Evolutionary conservation across 371 early-diverging fungal species (phyloP).

Genomic region (Circinella minor): DNA sequence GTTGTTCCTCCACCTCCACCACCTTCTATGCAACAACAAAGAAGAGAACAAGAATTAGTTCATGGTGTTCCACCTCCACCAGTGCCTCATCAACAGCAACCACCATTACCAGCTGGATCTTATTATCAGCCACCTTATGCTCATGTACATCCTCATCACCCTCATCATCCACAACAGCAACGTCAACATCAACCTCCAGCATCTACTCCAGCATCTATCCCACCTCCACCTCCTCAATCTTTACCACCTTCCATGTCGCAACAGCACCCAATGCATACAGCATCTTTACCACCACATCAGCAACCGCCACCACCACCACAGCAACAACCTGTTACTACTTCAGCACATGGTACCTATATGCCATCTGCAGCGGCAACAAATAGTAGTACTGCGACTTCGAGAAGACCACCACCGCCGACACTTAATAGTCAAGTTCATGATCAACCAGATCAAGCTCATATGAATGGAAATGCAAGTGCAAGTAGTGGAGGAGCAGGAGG

Average conservation of each 20-base stretch:
- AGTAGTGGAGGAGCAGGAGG: not conserved
- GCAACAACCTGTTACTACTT: not conserved
- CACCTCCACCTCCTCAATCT: constrained; percentile 15
- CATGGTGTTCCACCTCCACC: constrained; percentile 13
- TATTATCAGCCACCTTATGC: constrained; percentile 21
- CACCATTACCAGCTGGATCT: constrained; percentile 7
- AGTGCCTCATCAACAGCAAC: not conserved
- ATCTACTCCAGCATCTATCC: not conserved
- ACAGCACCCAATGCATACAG: constrained; percentile 12
- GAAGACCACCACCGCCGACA: too few relatives aligned
- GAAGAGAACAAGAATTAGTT: not conserved
- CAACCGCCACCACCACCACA: constrained; percentile 1
- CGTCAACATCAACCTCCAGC: constrained; percentile 17
- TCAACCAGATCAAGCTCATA: constrained; percentile 10
- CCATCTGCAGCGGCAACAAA: too few relatives aligned
- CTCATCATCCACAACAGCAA: constrained; percentile 18
- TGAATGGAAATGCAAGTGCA: not conserved
- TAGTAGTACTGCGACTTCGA: too few relatives aligned
- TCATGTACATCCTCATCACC: constrained; percentile 22
- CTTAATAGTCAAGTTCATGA: not conserved
- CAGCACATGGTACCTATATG: not conserved
- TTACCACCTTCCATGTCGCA: constrained; percentile 14
- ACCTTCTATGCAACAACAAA: not conserved
- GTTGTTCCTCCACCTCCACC: not conserved
- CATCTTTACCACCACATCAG: constrained; percentile 14